Conservation (phyloP, 305 asterid genomes). For the Fraxinus floribunda region DNA sequence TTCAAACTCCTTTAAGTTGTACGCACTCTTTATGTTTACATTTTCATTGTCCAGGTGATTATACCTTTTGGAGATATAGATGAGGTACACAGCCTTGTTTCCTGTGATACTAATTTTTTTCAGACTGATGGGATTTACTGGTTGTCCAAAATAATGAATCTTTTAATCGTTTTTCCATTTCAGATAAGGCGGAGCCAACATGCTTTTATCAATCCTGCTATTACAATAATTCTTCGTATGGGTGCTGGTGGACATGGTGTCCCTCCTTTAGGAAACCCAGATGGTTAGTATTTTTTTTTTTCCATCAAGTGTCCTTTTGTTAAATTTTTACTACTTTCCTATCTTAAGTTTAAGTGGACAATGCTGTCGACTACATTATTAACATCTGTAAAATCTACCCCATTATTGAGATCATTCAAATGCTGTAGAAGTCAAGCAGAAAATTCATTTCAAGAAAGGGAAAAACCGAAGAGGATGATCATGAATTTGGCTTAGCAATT, state of each 20-base stretch:
- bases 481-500: neutral
- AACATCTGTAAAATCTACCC: neutral
- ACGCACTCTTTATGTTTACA: constrained; percentile 24
- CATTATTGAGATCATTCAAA: neutral
- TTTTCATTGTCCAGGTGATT: constrained; percentile 60
- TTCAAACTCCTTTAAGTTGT: neutral
- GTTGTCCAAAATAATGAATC: constrained; percentile 26
- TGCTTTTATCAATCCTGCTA: constrained; percentile 91
- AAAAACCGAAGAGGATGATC: neutral
- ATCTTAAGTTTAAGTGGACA: neutral
- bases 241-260: constrained; percentile 99
- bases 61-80: constrained; percentile 87
- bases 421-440: neutral
- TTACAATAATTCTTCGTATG: constrained; percentile 86
- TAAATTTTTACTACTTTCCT: constrained; percentile 7
- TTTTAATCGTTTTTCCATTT: constrained; percentile 21
- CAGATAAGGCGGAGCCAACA: constrained; percentile 93
- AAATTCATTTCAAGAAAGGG: neutral
- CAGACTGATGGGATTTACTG: constrained; percentile 17
- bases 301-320: neutral
- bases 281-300: constrained; percentile 58
- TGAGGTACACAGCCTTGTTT: constrained; percentile 54
- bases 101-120: constrained; percentile 18
- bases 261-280: constrained; percentile 97
- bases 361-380: constrained; percentile 8